Conservation (phyloP, 352 stramenopile species). For the Globisporangium ultimum region DNA sequence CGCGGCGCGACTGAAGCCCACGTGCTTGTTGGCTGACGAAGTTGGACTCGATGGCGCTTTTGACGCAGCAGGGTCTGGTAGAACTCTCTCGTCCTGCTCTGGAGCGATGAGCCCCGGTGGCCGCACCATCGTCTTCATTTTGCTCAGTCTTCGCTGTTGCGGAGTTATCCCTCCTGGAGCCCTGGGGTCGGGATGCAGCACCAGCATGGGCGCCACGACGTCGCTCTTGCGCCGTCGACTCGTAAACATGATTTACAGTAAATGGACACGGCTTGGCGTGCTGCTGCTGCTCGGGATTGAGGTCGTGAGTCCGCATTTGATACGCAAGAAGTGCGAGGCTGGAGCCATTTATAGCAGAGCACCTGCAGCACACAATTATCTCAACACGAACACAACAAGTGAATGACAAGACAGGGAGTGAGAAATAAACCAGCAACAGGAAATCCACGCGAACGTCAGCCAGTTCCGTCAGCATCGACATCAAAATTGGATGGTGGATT, state of each 20-base stretch:
- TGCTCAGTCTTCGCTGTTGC: not conserved
- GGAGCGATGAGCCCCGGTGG: not conserved
- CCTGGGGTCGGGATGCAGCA: not conserved
- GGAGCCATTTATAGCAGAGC: not conserved
- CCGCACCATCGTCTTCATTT: slow-evolving; percentile 7
- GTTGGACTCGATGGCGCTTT: not conserved
- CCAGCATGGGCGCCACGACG: not conserved
- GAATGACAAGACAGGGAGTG: not conserved
- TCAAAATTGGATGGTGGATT: not conserved
- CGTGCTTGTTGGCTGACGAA: not conserved
- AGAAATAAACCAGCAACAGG: not conserved
- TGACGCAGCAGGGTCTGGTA: not conserved
- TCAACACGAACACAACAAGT: not conserved
- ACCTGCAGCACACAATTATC: no score
- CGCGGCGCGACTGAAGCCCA: slow-evolving; percentile 24
- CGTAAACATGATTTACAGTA: not conserved
- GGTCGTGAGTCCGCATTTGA: not conserved
- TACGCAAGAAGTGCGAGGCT: not conserved
- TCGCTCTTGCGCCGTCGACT: slow-evolving; percentile 3
- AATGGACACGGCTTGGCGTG: not conserved
- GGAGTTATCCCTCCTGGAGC: not conserved
- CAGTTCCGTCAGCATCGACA: not conserved
- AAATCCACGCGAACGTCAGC: not conserved
- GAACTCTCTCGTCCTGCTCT: not conserved
- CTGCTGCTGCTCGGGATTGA: no score